Base-by-base conservation (phyloP, 140 eudicot species). In the Erigeron philadelphicus region DNA sequence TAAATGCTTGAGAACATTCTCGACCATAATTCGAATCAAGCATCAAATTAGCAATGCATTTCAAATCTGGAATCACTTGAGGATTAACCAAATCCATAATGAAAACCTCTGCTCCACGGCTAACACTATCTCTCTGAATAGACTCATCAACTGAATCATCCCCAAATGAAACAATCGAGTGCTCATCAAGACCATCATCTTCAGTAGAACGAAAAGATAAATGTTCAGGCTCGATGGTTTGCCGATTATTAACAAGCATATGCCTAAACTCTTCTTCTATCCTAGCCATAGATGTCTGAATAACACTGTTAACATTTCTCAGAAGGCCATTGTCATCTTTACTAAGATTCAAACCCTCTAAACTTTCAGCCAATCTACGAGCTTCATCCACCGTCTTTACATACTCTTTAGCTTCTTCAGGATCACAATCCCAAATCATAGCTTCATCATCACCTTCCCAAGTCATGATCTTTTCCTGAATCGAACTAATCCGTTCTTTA, bases 401-500 rank as follows among this genome's bases (percentile, higher is more conserved):
- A 81, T 86, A 93, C 68, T 86, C 95, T 66, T 75, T 79, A 25
- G 82, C 82, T 75, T 85, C 94, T 50, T 92, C 87, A 15, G 90
- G 82, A 38, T 89, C 90, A 71, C 82, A 82, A 55, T 92, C 98
- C 95, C 93, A 92, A 76, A 92, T 89, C 95, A 88, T 86, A 0
- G 86, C 74, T 54, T 86, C 80, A 6, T 80, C 88, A n/a, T 80
- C 88, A n/a, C 74, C 76, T 66, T 84, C 95, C 86, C 94, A 87
- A 50, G 56, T 65, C 87, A 81, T 78, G 74, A 93, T 67, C 77
- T 86, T 93, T 61, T 83, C 90, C 42, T 78, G 86, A 79, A 87
- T 80, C 23, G n/a, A 50, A 79, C 77, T 80, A 13, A 93, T 80
- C 80, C 76, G 84, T 64, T 46, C 75, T 71, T 80, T 85, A 5